Conservation (phyloP, 2,329 filamentous ascomycete species). For the Metarhizium anisopliae region DNA sequence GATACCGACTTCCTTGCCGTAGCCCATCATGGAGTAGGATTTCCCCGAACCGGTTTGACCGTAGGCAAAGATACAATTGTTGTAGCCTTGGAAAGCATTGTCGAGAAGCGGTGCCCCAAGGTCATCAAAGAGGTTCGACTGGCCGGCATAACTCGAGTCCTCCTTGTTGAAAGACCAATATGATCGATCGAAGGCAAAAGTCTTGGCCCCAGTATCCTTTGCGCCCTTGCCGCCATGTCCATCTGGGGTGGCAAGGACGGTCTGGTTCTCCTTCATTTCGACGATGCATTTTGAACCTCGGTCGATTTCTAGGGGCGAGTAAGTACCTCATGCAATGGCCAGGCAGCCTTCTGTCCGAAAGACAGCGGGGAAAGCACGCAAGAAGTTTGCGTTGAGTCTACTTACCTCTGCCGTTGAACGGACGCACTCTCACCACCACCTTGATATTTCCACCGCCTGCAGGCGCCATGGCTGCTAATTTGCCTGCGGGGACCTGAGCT, state of each 20-base stretch:
- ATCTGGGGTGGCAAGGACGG: slow-evolving; percentile 67
- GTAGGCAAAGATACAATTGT: slow-evolving; percentile 99
- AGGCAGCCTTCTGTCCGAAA: neutral
- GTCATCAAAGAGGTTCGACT: slow-evolving; percentile 81
- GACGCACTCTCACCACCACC: slow-evolving; percentile 93
- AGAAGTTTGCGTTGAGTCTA: neutral
- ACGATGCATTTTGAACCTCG: slow-evolving; percentile 93
- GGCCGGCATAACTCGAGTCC: slow-evolving; percentile 76
- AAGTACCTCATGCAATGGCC: slow-evolving; percentile 8
- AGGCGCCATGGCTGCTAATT: slow-evolving; percentile 28
- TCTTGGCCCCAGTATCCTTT: slow-evolving; percentile 67
- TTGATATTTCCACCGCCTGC: slow-evolving; percentile 93
- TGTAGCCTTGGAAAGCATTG: slow-evolving; percentile 97
- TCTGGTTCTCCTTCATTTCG: slow-evolving; percentile 91
- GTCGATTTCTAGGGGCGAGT: slow-evolving; percentile 60
- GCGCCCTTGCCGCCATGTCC: slow-evolving; percentile 53
- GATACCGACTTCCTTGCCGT: slow-evolving; percentile 89
- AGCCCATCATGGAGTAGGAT: slow-evolving; percentile 99
- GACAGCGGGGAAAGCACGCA: neutral
- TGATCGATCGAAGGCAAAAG: slow-evolving; percentile 91
- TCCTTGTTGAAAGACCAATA: slow-evolving; percentile 95
- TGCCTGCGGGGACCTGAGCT: slow-evolving; percentile 24
- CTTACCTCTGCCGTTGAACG: slow-evolving; percentile 90
- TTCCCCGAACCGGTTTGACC: slow-evolving; percentile 98
- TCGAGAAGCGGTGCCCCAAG: slow-evolving; percentile 84